Evolutionary conservation across 192 early-diverging fungal species (phyloP).

Genomic region (Backusella macrospora): DNA sequence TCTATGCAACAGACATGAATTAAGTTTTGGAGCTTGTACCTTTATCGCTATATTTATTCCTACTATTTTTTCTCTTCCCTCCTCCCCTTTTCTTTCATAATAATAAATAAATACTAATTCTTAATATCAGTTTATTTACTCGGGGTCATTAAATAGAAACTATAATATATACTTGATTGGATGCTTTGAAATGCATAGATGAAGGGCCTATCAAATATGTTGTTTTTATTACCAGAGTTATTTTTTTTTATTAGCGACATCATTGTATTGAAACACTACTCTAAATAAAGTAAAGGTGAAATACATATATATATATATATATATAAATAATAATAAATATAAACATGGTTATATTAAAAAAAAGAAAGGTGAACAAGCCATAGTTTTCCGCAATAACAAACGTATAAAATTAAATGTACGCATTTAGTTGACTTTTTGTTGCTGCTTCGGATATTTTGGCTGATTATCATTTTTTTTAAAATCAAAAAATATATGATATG

Average conservation of each 20-base stretch:
- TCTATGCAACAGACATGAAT: slow-evolving; percentile 13
- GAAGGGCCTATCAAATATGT: neutral
- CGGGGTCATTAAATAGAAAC: too few relatives aligned
- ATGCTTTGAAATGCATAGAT: neutral
- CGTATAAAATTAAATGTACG: too few relatives aligned
- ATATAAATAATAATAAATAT: neutral
- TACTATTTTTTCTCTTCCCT: neutral
- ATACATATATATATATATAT: neutral
- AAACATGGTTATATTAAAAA: neutral
- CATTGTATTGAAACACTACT: neutral
- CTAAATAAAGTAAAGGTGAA: neutral
- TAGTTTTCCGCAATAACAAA: too few relatives aligned
- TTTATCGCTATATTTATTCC: neutral
- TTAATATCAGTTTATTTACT: too few relatives aligned
- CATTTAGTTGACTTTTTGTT: too few relatives aligned
- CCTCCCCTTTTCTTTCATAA: too few relatives aligned
- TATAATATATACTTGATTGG: neutral
- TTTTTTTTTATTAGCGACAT: neutral
- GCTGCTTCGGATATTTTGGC: too few relatives aligned
- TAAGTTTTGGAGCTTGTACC: neutral
- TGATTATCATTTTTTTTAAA: too few relatives aligned
- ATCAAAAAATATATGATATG: too few relatives aligned
- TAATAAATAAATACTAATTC: too few relatives aligned
- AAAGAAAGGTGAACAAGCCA: too few relatives aligned
- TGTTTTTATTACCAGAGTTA: neutral